Evolutionary conservation across 805 yeast species (phyloP).

Genomic region (Yarrowia yakushimensis): DNA sequence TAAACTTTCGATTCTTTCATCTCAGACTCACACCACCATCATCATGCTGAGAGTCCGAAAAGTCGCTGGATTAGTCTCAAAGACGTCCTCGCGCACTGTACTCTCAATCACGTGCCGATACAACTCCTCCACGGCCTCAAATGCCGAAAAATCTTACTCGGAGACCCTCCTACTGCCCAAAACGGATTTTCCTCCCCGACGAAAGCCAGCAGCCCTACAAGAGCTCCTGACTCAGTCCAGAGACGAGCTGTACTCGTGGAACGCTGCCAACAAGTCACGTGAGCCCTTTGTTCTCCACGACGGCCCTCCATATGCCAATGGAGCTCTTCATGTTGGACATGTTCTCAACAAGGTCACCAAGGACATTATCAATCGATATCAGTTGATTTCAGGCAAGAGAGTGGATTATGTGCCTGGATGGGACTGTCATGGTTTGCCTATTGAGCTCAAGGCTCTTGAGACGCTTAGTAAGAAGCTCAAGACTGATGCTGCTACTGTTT

Average conservation of each 20-base stretch:
- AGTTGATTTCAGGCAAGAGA: conserved; percentile 57
- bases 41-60: not conserved
- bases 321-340: conserved; percentile 88
- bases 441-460: conserved; percentile 76
- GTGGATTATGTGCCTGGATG: conserved; percentile 87
- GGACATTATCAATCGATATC: conserved; percentile 75
- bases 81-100: not conserved
- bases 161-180: not conserved
- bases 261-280: conserved; percentile 37
- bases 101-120: not conserved
- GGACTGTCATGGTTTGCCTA: conserved; percentile 99
- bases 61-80: not conserved
- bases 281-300: conserved; percentile 71
- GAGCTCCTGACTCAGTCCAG: conserved; percentile 7
- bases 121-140: not conserved
- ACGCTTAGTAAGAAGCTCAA: conserved; percentile 42
- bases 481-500: conserved; percentile 39
- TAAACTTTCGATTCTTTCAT: not conserved
- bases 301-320: conserved; percentile 99
- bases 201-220: not conserved
- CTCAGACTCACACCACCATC: not conserved
- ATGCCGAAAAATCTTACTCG: conserved; percentile 3
- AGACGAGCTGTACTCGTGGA: conserved; percentile 56
- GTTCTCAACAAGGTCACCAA: conserved; percentile 85
- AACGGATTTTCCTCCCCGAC: conserved; percentile 9